Evolutionary conservation across 2,329 filamentous ascomycete genomes (phyloP).

Genomic region (Setomelanomma holmii): DNA sequence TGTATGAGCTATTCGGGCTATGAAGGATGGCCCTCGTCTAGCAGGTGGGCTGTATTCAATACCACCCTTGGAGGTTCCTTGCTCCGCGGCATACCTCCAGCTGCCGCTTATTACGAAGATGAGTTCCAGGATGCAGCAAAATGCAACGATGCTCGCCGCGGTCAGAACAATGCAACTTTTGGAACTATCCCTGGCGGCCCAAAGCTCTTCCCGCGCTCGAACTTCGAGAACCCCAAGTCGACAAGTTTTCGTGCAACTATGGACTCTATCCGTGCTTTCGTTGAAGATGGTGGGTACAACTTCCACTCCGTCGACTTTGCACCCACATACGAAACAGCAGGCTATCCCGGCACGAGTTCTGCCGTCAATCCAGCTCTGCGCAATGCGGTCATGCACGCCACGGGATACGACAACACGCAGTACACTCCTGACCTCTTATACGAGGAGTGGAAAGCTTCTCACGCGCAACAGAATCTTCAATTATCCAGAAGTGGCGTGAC

Average conservation of each 20-base stretch:
- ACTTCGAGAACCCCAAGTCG: conserved; percentile 29
- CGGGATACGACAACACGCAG: conserved; percentile 30
- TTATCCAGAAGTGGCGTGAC: conserved; percentile 32
- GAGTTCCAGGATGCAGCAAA: conserved; percentile 22
- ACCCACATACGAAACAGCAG: conserved; percentile 29
- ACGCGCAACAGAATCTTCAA: conserved; percentile 29
- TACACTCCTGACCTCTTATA: conserved; percentile 24
- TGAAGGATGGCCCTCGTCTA: conserved; percentile 29
- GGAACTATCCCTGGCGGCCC: conserved; percentile 24
- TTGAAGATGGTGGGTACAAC: conserved; percentile 36
- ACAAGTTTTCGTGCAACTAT: conserved; percentile 24
- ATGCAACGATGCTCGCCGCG: conserved; percentile 19
- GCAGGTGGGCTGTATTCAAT: conserved; percentile 32
- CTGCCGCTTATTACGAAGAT: conserved; percentile 36
- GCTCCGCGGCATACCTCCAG: conserved; percentile 32
- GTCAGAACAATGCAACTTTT: conserved; percentile 20
- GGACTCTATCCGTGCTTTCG: conserved; percentile 26
- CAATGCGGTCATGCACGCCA: conserved; percentile 34
- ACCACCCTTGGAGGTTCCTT: conserved; percentile 28
- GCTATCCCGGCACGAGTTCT: conserved; percentile 28
- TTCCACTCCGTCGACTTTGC: conserved; percentile 39
- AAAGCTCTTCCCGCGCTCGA: conserved; percentile 40
- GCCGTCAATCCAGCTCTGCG: conserved; percentile 32
- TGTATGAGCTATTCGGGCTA: conserved; percentile 38
- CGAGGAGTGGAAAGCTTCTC: conserved; percentile 28